Evolutionary conservation across 345 rosid genomes (phyloP), one percentile per base, ranked within the genome.

Genomic region (Lepidium africanum): DNA sequence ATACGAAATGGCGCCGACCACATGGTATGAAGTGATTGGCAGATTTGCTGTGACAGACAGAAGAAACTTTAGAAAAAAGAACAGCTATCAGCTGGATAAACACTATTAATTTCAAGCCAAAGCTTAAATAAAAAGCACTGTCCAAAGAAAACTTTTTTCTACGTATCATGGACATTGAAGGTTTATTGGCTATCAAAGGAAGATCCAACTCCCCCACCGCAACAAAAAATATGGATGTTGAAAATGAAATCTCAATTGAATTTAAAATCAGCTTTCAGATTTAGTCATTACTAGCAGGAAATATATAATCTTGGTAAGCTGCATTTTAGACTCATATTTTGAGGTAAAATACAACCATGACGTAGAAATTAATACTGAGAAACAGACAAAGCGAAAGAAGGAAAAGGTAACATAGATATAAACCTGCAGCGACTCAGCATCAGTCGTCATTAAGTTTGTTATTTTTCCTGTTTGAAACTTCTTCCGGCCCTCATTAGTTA

Each of bases 1-100:
- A 94, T 94, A 47, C 97, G 97, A 74, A 94, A 91, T 17, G 99
- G 99, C 68, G 99, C 99, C 54, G 99, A 94, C 99, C 99, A 94
- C 71, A 94, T 53, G 73, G 99, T 82, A 80, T 94, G 99, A 73
- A 94, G 96, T 66, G 96, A 81, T 82, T 94, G 99, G 74, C 93
- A 94, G 69, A 94, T 45, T 94, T 91, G 97, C 96, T 94, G 91
- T 74, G 23, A 69, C 69, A 70, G 8, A 81, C 45, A 63, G 49
- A 12, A 15, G 58, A 73, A 27, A 58, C 48, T 63, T 50, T 70
- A 59, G 71, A 10, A 33, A 30, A 17, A 57, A 55, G 3, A 68
- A 55, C 49, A 63, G 54, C 61, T 23, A 50, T 41, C 15, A 58
- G 41, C 61, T 65, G 52, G 10, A 42, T 33, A 50, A 33, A 70